Base-by-base conservation (phyloP, 352 stramenopile genomes). In the Peronospora destructor region DNA sequence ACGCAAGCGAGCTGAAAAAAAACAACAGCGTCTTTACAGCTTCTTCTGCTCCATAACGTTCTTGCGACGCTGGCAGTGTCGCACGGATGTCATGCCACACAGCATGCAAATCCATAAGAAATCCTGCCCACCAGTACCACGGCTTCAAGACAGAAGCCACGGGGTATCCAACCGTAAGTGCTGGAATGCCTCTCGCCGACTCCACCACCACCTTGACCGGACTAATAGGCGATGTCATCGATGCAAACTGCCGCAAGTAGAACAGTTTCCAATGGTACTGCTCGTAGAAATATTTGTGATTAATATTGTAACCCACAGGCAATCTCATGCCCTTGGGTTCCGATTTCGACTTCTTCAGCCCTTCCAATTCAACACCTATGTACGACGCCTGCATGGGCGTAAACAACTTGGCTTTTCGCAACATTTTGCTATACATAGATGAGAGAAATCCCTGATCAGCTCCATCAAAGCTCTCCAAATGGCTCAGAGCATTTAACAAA, bases 281-380 rank as follows among this genome's bases (percentile, higher is more conserved):
- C 45, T 92, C 82, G 59, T 88, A 91, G 47, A 84, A 91, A 53
- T 89, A 95, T 68, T 93, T 93, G 71, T 95, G 82, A 64, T 95
- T 93, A 68, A 92, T 92, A 54, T 95, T 95, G 64, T 92, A 95
- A 14, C 79, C 81, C 40, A 95, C 84, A 4, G 82, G 73, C 7
- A 95, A 63, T 29, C 83, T 71, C 78, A 91, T 89, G 38, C 76
- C 81, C 14, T 73, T 81, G 14, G 71, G 66, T 53, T 69, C 47
- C 9, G 61, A 52, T 19, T 72, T 49, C 19, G 79, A 53, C 23
- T 75, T 61, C 41, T 84, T 59, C 21, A 71, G 51, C 30, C 63
- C 59, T 1, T 76, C 68, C 10, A 66, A 37, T 26, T 82, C 53
- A 10, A 43, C 49, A 12, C 61, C 65, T 6, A 50, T 52, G 26